A percentile compares a stretch with the other conserved stretches of the same genome.
phyloP scores from a whole-genome alignment of 2,329 filamentous ascomycete genomes.

The Kalmusia sp. region DNA sequence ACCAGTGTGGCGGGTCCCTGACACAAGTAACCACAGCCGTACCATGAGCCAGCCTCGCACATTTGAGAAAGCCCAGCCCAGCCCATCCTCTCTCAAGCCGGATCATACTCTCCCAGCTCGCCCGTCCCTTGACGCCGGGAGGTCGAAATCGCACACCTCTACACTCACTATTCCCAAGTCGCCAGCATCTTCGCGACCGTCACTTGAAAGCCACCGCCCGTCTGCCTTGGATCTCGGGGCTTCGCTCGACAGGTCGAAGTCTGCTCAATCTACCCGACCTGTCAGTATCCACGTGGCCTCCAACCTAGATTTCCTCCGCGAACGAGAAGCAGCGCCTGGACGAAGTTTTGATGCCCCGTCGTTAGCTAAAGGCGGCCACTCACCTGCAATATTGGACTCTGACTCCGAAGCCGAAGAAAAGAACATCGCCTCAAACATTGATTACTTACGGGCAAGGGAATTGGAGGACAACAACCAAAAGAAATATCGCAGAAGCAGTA shows the following conservation, averaged over 20 bases:
- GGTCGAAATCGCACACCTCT: conserved; percentile 59
- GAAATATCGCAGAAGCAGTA: conserved; percentile 62
- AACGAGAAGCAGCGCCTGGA: conserved; percentile 67
- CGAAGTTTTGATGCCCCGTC: conserved; percentile 42
- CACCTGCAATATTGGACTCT: conserved; percentile 41
- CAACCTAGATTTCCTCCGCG: conserved; percentile 81
- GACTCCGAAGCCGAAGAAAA: conserved; percentile 62
- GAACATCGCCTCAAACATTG: conserved; percentile 79
- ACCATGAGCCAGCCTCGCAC: conserved; percentile 59
- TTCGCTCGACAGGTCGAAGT: conserved; percentile 64
- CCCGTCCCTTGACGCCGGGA: conserved; percentile 52
- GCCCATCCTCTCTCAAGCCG: conserved; percentile 45
- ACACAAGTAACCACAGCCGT: conserved; percentile 48
- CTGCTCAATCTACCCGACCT: conserved; percentile 74
- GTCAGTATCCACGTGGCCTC: conserved; percentile 84
- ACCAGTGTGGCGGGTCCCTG: conserved; percentile 63
- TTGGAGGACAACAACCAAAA: conserved; percentile 62
- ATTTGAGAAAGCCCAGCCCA: conserved; percentile 45
- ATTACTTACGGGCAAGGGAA: conserved; percentile 81
- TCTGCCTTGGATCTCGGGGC: conserved; percentile 67
- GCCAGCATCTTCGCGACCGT: conserved; percentile 68
- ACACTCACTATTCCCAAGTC: conserved; percentile 61
- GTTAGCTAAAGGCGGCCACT: conserved; percentile 34
- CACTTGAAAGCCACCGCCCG: conserved; percentile 74
- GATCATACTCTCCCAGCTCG: conserved; percentile 48